Base-by-base conservation (phyloP, 352 stramenopile species). In the Phytophthora pluvialis region DNA sequence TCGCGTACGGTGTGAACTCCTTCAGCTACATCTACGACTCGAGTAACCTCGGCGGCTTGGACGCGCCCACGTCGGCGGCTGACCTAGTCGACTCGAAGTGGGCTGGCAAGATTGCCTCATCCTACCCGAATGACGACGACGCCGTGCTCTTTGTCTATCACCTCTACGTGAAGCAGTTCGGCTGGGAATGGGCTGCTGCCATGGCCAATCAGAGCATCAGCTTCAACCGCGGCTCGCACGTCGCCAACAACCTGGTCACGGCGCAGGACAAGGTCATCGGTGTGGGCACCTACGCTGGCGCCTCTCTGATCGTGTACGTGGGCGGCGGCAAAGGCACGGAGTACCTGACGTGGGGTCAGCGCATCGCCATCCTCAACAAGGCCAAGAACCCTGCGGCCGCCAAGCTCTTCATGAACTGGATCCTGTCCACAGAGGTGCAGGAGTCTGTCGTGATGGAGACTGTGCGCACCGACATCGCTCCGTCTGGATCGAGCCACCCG, bases 341-440 rank as follows among this genome's bases (percentile, higher is more conserved):
- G 25, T 84, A 71, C 43, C 42, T 86, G 21, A 36, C 60, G 4
- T 88, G 77, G 77, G 75, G 75, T 28, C 80, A 89, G 60, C 75
- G 77, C 61, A 70, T 86, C 32, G 76, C 77, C 26, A 86, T 88
- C 69, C 46, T 90, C 16, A 77, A 78, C 55, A 83, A 89, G 58
- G 74, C 74, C 21, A 81, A 75, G 53, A 72, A 86, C 49, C 67
- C 65, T 4, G 80, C 80, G 1, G 75, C 76, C 1, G 74, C 77
- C 52, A 88, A 88, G 67, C 65, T 89, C 16, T 77, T 89, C 53
- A 45, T 85, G 56, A 89, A 86, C 73, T 86, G 80, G 77, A 49
- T 74, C 48, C 36, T 80, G 21, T 74, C 64, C 33, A 70, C 80
- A 43, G 56, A 78, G 3, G 44, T 61, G 9, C 75, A 88, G 59